Evolutionary conservation across 2,329 filamentous ascomycete species (phyloP), one percentile per base, ranked within the genome.

Genomic region (Penicillium griseofulvum): DNA sequence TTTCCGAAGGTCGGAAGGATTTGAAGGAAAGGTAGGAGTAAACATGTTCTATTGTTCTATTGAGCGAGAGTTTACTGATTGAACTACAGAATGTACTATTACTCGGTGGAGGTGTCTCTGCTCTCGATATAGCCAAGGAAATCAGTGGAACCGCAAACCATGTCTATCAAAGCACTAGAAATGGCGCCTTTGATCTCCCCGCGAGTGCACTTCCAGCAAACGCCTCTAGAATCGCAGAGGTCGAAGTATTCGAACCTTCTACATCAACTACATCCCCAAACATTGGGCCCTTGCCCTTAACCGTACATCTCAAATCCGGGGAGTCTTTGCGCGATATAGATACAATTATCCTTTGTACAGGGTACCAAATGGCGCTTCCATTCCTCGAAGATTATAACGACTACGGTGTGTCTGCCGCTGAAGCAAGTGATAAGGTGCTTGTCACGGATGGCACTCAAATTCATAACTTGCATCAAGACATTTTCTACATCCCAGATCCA

Each of bases 401-500:
- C 54, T 76, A 82, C 76, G 57, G 71, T 14, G 72, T 71, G 0
- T 48, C 71, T 0, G 71, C 76, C 0, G 68, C 79, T 1, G 65
- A 82, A 0, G 85, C 84, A 0, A 75, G 79, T 36, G 78, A 83
- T 0, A 73, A 68, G 0, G 69, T 83, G 0, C 73, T 90, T 0
- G 81, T 90, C 5, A 89, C 77, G 0, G 84, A 88, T 42, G 87
- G 87, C 2, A 79, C 78, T 12, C 82, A 85, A 66, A 74, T 79
- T 4, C 87, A 89, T 63, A 89, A 89, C 60, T 74, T 89, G 1
- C 83, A 89, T 74, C 83, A 83, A 55, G 87, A 90, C 65, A 85
- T 89, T 14, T 89, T 87, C 66, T 89, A 88, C 69, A 88, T 88
- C 41, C 79, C 80, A 0, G 86, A 89, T 56, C 85, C 86, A 0